phyloP scores from a whole-genome alignment of 2,329 filamentous ascomycete genomes.

The Coniochaeta ligniaria region DNA sequence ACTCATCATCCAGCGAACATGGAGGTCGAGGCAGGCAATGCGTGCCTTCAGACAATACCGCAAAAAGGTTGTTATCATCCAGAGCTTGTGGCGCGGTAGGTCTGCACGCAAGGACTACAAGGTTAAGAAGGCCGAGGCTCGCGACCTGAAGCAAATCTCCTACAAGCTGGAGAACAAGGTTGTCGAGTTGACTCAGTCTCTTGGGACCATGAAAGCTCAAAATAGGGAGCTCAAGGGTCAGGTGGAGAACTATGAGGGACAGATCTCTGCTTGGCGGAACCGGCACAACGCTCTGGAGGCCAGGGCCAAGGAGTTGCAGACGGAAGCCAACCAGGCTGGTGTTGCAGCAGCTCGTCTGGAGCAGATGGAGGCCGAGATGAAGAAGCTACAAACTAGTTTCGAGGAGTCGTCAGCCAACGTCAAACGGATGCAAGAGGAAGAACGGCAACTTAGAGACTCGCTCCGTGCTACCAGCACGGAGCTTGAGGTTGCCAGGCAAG shows the following conservation, averaged over 20 bases:
- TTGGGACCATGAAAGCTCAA: slow-evolving; percentile 87
- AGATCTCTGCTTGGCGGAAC: slow-evolving; percentile 93
- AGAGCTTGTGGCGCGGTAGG: slow-evolving; percentile 88
- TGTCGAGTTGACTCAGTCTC: slow-evolving; percentile 88
- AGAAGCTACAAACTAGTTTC: slow-evolving; percentile 79
- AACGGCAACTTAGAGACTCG: slow-evolving; percentile 76
- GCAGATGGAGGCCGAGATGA: slow-evolving; percentile 93
- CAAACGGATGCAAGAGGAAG: slow-evolving; percentile 91
- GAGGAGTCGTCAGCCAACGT: slow-evolving; percentile 86
- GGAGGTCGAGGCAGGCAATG: slow-evolving; percentile 74
- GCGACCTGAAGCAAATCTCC: slow-evolving; percentile 97
- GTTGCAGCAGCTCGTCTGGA: slow-evolving; percentile 86
- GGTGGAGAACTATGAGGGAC: slow-evolving; percentile 91
- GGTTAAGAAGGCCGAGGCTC: slow-evolving; percentile 84
- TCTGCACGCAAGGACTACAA: slow-evolving; percentile 79
- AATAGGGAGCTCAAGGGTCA: slow-evolving; percentile 86
- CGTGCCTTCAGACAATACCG: slow-evolving; percentile 82
- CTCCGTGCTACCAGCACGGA: slow-evolving; percentile 74
- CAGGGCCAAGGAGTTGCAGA: slow-evolving; percentile 87
- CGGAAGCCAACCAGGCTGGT: slow-evolving; percentile 94
- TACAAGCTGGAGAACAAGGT: slow-evolving; percentile 99
- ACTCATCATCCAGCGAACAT: slow-evolving; percentile 80
- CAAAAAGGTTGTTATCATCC: slow-evolving; percentile 80
- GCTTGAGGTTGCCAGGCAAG: slow-evolving; percentile 69
- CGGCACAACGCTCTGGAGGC: slow-evolving; percentile 85